Percentiles rank a stretch among this genome's conserved stretches.
phyloP scores from a whole-genome alignment of 345 rosid species.

The Gossypium rotundifolium region DNA sequence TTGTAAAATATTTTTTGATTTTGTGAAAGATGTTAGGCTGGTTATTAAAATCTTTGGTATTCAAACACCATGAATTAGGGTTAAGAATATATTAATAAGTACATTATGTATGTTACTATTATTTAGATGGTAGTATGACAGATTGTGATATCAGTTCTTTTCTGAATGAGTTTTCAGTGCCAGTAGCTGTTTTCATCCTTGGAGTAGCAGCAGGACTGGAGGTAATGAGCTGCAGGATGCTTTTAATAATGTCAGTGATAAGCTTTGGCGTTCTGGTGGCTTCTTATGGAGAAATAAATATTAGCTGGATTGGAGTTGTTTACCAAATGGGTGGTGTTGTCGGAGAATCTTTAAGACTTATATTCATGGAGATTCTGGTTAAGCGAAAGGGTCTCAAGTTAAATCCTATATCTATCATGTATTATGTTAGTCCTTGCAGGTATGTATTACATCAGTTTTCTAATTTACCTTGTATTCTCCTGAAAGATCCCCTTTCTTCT shows the following conservation, averaged over 20 bases:
- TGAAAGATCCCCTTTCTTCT: constrained; percentile 13
- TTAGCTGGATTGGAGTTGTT: constrained; percentile 93
- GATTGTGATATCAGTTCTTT: constrained; percentile 14
- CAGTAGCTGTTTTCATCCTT: constrained; percentile 90
- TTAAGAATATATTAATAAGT: not conserved
- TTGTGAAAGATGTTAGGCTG: not conserved
- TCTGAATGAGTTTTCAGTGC: constrained; percentile 67
- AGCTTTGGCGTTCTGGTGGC: constrained; percentile 96
- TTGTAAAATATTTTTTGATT: not conserved
- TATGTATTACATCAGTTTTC: constrained; percentile 22
- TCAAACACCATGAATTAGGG: not conserved
- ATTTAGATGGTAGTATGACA: not conserved
- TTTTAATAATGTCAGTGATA: constrained; percentile 88
- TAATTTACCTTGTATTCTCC: not conserved
- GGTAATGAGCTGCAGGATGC: constrained; percentile 90
- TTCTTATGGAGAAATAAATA: constrained; percentile 85
- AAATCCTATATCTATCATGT: constrained; percentile 89
- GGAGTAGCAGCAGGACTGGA: constrained; percentile 97
- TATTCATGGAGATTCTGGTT: constrained; percentile 92
- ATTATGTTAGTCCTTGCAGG: constrained; percentile 99
- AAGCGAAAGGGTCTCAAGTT: constrained; percentile 90
- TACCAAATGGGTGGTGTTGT: constrained; percentile 99
- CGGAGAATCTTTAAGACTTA: constrained; percentile 87
- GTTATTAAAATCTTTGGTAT: not conserved
- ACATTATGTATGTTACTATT: not conserved